Evolutionary conservation across 2,329 filamentous ascomycete genomes (phyloP), one percentile per base, ranked within the genome.

Genomic region (Neonectria punicea): DNA sequence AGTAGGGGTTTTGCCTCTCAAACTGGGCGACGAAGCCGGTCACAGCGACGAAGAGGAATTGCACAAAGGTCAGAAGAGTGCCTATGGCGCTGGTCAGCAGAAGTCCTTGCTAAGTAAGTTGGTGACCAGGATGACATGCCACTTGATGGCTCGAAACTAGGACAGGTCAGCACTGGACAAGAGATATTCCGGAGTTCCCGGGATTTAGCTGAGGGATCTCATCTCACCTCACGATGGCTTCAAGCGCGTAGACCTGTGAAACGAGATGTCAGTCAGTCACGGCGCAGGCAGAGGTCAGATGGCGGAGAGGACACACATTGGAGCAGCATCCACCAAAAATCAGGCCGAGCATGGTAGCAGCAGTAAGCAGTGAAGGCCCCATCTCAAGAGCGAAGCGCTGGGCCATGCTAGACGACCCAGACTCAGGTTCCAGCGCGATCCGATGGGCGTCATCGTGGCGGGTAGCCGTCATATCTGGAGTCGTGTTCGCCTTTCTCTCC

Each of bases 251-350:
- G n/a, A 98, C 93, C 90, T 97, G 77, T 73, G 76, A 72, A 67
- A 72, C 73, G 69, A 75, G 43, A 22, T 39, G 50, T 44, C 49
- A 59, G 63, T 64, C 60, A 72, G 57, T 62, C 36, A 62, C 58
- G 47, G 18, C 41, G 25, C 32, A 50, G 30, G 28, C 3, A 43
- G 39, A 50, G 47, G 25, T 36, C 57, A 53, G n/a, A 44, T n/a
- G 25, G 20, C 16, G 25, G 30, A 57, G 54, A 22, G 36, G 25
- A 39, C 89, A 80, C 83, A 94, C 94, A 85, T 97, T 97, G 39
- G 93, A 93, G 81, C 94, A 97, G 77, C 94, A 97, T 32, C 96
- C 96, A 56, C 96, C 96, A 79, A 99, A 98, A 65, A 99, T 98
- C 70, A 98, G 86, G 56, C 86, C 86, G 63, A 95, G 85, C 86